Percentiles rank a stretch among this genome's conserved stretches.
phyloP scores from a whole-genome alignment of 768 basidiomycete genomes.

The Trametes cubensis region DNA sequence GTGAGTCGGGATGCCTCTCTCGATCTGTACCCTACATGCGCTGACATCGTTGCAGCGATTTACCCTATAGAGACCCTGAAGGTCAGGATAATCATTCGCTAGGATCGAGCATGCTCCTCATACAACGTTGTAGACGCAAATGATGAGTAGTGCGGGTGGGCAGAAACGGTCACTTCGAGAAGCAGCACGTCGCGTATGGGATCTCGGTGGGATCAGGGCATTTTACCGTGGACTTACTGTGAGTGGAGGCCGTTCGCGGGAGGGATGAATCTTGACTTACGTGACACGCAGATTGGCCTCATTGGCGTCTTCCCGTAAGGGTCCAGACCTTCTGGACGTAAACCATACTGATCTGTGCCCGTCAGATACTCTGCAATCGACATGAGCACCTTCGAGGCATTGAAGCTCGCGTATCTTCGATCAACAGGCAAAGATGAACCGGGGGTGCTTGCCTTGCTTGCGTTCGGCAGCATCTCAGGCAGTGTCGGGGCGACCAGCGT shows the following conservation, averaged over 20 bases:
- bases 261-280: slow-evolving; percentile 18
- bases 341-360: slow-evolving; percentile 3
- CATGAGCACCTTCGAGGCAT: slow-evolving; percentile 95
- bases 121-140: slow-evolving; percentile 66
- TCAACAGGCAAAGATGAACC: slow-evolving; percentile 91
- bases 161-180: slow-evolving; percentile 58
- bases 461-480: slow-evolving; percentile 92
- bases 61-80: slow-evolving; percentile 97
- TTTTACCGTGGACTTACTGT: slow-evolving; percentile 93
- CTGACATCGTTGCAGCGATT: slow-evolving; percentile 61
- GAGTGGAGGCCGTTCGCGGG: slow-evolving; percentile 38
- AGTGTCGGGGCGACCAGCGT: slow-evolving; percentile 93
- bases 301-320: slow-evolving; percentile 93
- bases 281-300: slow-evolving; percentile 73
- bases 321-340: slow-evolving; percentile 9
- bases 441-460: slow-evolving; percentile 80
- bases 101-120: not conserved
- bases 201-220: slow-evolving; percentile 73
- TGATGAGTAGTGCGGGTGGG: slow-evolving; percentile 85
- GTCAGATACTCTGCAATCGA: slow-evolving; percentile 90
- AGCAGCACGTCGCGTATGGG: slow-evolving; percentile 77
- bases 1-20: slow-evolving; percentile 46
- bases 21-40: slow-evolving; percentile 9
- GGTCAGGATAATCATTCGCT: slow-evolving; percentile 40
- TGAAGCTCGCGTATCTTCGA: slow-evolving; percentile 86